Percentiles rank a stretch among this genome's conserved stretches.
These are phyloP conservation scores for Aspergillus panamensis DNA, from an alignment of 495 filamentous ascomycete genomes.

Conservation along the genomic window DNA sequence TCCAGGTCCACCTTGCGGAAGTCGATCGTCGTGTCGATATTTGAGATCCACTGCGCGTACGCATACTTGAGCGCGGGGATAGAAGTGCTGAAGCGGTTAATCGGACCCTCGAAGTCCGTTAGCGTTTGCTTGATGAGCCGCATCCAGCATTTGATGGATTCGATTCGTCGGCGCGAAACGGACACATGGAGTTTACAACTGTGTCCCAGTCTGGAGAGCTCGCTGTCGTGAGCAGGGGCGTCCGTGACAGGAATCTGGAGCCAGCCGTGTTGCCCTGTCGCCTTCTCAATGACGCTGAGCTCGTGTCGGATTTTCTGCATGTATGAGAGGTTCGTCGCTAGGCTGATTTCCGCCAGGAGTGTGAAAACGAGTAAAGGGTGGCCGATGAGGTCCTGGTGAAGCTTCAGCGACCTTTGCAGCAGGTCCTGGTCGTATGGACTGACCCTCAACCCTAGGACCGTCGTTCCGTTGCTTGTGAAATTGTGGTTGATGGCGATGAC, in stretches of 20 bases:
- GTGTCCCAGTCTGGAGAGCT: constrained; percentile 12
- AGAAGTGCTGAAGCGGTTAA: neutral
- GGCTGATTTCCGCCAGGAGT: constrained; percentile 7
- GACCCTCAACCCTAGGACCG: constrained; percentile 2
- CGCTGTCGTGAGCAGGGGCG: constrained; percentile 16
- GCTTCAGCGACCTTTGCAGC: neutral
- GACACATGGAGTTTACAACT: constrained; percentile 11
- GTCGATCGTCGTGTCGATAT: constrained; percentile 5
- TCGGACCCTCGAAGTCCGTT: neutral
- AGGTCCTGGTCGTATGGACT: constrained; percentile 12
- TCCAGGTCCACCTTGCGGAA: constrained; percentile 10
- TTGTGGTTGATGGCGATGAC: constrained; percentile 10
- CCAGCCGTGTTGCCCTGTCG: constrained; percentile 15
- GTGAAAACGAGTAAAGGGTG: constrained; percentile 10
- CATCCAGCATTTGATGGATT: constrained; percentile 1
- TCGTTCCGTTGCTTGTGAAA: neutral
- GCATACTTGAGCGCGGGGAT: neutral
- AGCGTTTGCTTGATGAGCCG: constrained; percentile 1
- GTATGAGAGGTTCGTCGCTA: constrained; percentile 6
- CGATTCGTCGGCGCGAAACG: constrained; percentile 5
- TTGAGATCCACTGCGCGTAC: constrained; percentile 10
- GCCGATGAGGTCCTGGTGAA: constrained; percentile 5
- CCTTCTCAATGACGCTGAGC: constrained; percentile 13
- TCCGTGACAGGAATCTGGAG: constrained; percentile 12
- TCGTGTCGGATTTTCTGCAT: constrained; percentile 16